Evolutionary conservation across 305 asterid genomes (phyloP).

Genomic region (Fraxinus sp.): DNA sequence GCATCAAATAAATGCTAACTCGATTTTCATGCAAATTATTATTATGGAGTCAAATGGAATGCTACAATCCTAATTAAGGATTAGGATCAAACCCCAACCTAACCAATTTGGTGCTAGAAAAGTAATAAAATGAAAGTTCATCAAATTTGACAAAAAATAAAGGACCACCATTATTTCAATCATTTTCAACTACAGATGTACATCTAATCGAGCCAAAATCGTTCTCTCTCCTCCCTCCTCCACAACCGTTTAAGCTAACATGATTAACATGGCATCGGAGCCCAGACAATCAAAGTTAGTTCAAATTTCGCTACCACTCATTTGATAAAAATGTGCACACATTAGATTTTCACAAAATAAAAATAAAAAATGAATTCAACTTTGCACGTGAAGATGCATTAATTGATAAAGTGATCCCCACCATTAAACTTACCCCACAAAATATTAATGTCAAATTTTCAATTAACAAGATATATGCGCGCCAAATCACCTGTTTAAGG

Average conservation of each 20-base stretch:
- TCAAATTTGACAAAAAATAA: too few species aligned
- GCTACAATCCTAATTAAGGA: conserved; percentile 1
- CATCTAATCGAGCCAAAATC: too few species aligned
- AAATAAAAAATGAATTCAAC: neutral
- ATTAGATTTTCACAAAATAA: too few species aligned
- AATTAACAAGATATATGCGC: neutral
- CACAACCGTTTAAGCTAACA: too few species aligned
- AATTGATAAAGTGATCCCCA: neutral
- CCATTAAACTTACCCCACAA: neutral
- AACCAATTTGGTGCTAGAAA: neutral
- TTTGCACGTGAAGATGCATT: too few species aligned
- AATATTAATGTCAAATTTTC: neutral
- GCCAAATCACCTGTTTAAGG: conserved; percentile 62
- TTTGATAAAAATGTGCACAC: neutral
- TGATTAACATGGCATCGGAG: too few species aligned
- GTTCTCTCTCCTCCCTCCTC: too few species aligned
- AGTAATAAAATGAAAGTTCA: too few species aligned
- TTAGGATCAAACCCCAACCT: neutral
- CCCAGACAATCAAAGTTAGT: neutral
- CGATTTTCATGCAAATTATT: neutral
- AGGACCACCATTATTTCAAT: too few species aligned
- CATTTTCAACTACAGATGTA: too few species aligned
- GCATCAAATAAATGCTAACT: too few species aligned
- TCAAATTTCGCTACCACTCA: neutral
- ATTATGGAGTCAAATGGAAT: neutral